Evolutionary conservation across 1,284 basidiomycete species (phyloP), one percentile per base, ranked within the genome.

Genomic region (Melampsora medusae): DNA sequence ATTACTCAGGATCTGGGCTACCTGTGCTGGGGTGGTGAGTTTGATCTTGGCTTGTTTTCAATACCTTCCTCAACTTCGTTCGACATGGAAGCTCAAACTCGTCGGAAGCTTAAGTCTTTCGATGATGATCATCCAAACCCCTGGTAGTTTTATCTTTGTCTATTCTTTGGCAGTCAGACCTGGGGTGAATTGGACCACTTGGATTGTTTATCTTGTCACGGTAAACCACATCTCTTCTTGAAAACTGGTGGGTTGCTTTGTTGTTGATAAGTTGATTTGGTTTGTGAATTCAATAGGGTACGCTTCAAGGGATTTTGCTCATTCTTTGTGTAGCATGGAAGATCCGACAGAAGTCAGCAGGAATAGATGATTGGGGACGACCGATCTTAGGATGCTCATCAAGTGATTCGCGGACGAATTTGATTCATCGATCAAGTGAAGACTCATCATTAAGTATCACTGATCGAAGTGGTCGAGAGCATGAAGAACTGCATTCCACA

Each of bases 341-440:
- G 71, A 72, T 83, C 61, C 79, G 83, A 7, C 75, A 78, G 38
- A 86, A 83, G 66, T 84, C 85, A 28, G 86, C 92, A 4, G 88
- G 89, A n/a, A 87, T 98, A 71, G 93, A 99, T 82, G 96, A 98
- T 83, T 99, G 96, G 81, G 96, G 97, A 0, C 85, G 87, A 49
- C 88, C 90, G 0, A 81, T 91, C n/a, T 12, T 10, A 42, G 1
- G 56, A 35, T 35, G 19, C 4, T 12, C 38, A 38, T 22, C 22
- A 25, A 31, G 53, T 74, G 69, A 59, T 14, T 22, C 53, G 1
- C 3, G 53, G 7, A 5, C n/a, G 2, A 2, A 59, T 12, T 2
- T 59, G 5, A 5, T 42, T 42, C 38, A 42, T 12, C 4, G 38
- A 42, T 42, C 38, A 42, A 42, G 38, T 7, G 10, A 12, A 4